These are phyloP conservation scores for Penicillium griseofulvum DNA, from an alignment of 2,329 filamentous ascomycete genomes.

Conservation along the genomic window DNA sequence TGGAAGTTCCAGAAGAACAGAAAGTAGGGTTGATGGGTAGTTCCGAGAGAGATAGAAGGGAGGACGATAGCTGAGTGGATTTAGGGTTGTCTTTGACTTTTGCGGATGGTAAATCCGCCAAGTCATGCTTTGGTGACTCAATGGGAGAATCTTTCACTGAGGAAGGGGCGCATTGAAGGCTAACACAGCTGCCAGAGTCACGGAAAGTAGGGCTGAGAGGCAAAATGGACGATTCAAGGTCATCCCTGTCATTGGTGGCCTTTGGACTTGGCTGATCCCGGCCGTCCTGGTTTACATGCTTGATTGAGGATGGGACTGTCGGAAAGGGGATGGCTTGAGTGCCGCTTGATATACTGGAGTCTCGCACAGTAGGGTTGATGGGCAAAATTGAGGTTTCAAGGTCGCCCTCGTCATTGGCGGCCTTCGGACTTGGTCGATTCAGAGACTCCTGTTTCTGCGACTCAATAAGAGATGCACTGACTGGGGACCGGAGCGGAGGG, in stretches of 20 bases:
- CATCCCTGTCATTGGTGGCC: background rate
- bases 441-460: background rate
- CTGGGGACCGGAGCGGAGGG: background rate
- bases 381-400: slow-evolving; percentile 1
- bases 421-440: background rate
- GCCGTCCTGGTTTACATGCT: background rate
- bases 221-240: background rate
- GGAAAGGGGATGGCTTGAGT: background rate
- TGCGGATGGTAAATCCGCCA: background rate
- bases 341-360: background rate
- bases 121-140: background rate
- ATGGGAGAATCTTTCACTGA: background rate
- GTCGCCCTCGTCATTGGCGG: background rate
- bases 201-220: background rate
- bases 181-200: background rate
- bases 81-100: background rate
- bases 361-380: slow-evolving; percentile 3
- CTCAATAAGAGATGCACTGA: background rate
- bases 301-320: background rate
- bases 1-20: background rate
- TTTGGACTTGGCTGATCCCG: background rate
- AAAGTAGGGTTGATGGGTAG: slow-evolving; percentile 2
- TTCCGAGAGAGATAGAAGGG: background rate
- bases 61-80: background rate
- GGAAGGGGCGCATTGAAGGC: background rate